These are phyloP conservation scores for Trichoderma endophyticum DNA, from an alignment of 2,329 filamentous ascomycete species.

Conservation along the genomic window DNA sequence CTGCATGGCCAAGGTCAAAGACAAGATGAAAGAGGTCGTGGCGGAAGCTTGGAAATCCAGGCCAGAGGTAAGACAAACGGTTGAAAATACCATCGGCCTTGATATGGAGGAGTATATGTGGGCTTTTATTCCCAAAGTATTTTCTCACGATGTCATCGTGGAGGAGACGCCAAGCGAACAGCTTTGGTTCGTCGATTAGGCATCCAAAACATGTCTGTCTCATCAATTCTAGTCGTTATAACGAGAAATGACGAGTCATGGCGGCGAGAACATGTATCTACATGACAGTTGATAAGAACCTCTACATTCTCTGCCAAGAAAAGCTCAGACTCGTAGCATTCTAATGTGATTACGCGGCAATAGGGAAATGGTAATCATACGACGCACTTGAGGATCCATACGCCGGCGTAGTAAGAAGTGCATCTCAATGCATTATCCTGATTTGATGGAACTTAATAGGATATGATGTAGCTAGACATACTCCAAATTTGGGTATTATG, in stretches of 20 bases:
- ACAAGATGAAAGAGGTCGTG: conserved; percentile 18
- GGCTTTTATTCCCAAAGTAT: conserved; percentile 21
- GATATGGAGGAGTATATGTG: conserved; percentile 22
- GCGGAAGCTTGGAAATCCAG: conserved; percentile 16
- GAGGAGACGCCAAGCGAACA: conserved; percentile 13
- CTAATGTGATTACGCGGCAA: background rate
- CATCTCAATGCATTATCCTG: background rate
- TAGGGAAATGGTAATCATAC: background rate
- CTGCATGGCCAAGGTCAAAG: background rate
- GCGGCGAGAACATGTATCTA: background rate
- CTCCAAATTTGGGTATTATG: background rate
- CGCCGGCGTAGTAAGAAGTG: background rate
- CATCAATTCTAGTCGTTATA: background rate
- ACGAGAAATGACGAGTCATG: background rate
- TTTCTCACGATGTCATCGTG: conserved; percentile 19
- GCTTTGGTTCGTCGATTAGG: conserved; percentile 21
- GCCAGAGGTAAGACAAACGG: conserved; percentile 13
- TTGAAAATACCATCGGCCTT: conserved; percentile 19
- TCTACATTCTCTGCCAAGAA: background rate
- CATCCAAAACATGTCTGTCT: background rate
- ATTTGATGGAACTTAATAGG: background rate
- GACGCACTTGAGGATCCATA: background rate
- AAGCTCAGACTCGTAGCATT: background rate
- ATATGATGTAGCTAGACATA: background rate
- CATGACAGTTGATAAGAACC: background rate